Conservation (phyloP, 257 asterid genomes). For the Sherardia arvensis region DNA sequence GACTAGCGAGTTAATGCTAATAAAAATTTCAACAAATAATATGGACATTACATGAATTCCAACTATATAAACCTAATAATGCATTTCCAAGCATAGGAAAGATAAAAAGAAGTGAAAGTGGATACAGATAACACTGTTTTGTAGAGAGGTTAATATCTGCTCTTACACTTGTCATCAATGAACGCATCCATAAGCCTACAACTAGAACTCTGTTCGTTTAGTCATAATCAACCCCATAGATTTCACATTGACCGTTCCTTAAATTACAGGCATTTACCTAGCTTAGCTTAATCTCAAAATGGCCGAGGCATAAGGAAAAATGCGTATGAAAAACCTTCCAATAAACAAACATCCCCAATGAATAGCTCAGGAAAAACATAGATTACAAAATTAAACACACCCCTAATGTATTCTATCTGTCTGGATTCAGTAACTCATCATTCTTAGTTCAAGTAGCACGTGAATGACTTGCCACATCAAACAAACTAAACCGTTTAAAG, state of each 20-base stretch:
- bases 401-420: neutral
- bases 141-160: neutral
- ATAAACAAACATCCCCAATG: neutral
- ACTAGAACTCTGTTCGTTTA: neutral
- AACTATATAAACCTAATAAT: neutral
- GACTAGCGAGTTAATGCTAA: neutral
- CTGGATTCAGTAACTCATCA: too few species aligned
- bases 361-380: neutral
- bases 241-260: neutral
- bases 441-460: neutral
- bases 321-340: neutral
- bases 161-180: neutral
- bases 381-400: neutral
- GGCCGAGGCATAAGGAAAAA: neutral
- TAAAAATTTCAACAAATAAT: neutral
- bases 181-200: neutral
- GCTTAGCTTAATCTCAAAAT: neutral
- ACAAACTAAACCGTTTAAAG: neutral
- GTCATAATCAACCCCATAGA: neutral
- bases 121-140: neutral
- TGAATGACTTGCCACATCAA: neutral
- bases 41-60: neutral
- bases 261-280: neutral
- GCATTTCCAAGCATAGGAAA: neutral
- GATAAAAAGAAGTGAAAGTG: neutral